Conservation (phyloP, 495 filamentous ascomycete genomes). For the Podospora comata region DNA sequence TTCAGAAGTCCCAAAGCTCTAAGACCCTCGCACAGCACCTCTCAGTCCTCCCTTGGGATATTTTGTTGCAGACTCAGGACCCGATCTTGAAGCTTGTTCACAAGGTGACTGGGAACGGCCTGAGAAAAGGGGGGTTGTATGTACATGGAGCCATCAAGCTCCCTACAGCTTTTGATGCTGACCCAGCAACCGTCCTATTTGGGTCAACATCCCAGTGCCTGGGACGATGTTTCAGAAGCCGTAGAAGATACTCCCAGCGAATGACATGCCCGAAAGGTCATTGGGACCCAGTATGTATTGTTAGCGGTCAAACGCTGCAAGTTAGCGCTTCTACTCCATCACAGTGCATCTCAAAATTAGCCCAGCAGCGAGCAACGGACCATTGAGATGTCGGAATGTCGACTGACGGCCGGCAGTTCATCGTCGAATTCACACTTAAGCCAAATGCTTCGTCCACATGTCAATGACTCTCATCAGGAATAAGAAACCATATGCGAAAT, state of each 20-base stretch:
- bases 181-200: constrained; percentile 2
- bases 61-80: not conserved
- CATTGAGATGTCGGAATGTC: constrained; percentile 20
- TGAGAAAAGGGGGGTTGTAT: not conserved
- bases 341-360: not conserved
- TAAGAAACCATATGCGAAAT: not conserved
- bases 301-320: constrained; percentile 12
- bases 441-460: constrained; percentile 24
- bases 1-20: not conserved
- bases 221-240: constrained; percentile 6
- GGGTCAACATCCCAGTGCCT: not conserved
- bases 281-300: not conserved
- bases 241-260: constrained; percentile 3
- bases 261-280: not conserved
- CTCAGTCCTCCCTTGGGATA: not conserved
- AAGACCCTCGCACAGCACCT: not conserved
- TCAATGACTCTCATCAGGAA: constrained; percentile 2
- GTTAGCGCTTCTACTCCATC: constrained; percentile 9
- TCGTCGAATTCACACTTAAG: constrained; percentile 17
- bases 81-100: too few species aligned
- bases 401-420: not conserved
- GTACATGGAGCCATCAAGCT: not conserved
- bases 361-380: constrained; percentile 4
- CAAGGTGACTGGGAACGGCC: not conserved
- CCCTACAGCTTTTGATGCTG: not conserved